Percentiles rank a stretch among this genome's conserved stretches.
These are phyloP conservation scores for Clavariopsis aquatica DNA, from an alignment of 495 filamentous ascomycete genomes.

Conservation along the genomic window DNA sequence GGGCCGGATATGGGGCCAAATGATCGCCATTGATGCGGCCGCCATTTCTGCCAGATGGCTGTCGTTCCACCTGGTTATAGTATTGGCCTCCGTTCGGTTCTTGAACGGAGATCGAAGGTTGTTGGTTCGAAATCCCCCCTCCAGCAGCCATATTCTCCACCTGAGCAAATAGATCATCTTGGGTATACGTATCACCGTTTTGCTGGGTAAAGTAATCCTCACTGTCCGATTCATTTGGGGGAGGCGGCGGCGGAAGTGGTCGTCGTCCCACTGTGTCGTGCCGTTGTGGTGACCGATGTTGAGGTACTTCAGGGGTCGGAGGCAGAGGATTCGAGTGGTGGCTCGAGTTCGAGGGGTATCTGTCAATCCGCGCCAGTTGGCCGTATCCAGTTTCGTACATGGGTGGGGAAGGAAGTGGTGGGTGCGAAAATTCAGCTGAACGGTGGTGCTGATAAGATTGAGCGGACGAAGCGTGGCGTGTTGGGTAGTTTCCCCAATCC, in stretches of 20 bases:
- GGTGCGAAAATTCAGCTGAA: slow-evolving; percentile 38
- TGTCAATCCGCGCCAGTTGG: slow-evolving; percentile 40
- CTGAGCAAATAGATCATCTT: slow-evolving; percentile 46
- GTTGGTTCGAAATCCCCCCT: slow-evolving; percentile 10
- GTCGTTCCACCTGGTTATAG: slow-evolving; percentile 23
- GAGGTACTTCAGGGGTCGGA: slow-evolving; percentile 48
- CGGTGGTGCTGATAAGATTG: slow-evolving; percentile 47
- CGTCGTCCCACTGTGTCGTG: slow-evolving; percentile 57
- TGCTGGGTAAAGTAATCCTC: slow-evolving; percentile 42
- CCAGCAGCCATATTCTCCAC: slow-evolving; percentile 41
- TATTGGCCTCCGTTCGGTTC: slow-evolving; percentile 32
- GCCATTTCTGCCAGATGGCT: slow-evolving; percentile 38
- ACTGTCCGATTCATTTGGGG: slow-evolving; percentile 52
- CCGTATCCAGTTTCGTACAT: slow-evolving; percentile 26
- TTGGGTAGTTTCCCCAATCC: slow-evolving; percentile 46
- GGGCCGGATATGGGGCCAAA: slow-evolving; percentile 27
- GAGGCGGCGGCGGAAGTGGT: slow-evolving; percentile 61
- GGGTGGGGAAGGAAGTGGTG: slow-evolving; percentile 36
- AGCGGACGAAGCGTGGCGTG: slow-evolving; percentile 54
- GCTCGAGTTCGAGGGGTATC: slow-evolving; percentile 41
- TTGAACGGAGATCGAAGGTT: slow-evolving; percentile 32
- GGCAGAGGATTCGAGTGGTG: slow-evolving; percentile 45
- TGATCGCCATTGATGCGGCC: slow-evolving; percentile 55
- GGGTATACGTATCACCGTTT: slow-evolving; percentile 34
- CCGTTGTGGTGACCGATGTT: slow-evolving; percentile 44